Base-by-base conservation (phyloP, 805 yeast species). In the Candida parachauliodes region DNA sequence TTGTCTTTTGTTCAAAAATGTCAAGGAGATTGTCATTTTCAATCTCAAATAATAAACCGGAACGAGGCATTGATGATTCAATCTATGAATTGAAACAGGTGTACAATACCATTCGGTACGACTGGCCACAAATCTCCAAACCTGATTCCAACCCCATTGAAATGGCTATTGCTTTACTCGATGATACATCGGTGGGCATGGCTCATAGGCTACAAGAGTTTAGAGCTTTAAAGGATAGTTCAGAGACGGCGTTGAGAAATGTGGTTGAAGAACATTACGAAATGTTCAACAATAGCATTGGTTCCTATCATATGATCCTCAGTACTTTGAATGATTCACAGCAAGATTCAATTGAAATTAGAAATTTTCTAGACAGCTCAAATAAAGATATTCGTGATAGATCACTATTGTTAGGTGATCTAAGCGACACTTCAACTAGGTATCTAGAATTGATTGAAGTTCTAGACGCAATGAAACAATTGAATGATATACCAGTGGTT, bases 101-200 rank as follows among this genome's bases (percentile, higher is more conserved):
- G 6, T 54, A 57, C 42, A 62, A 62, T 40, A 57, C 59, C n/a
- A 47, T 67, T 20, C 54, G 56, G 35, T 66, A 65, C 43, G 74
- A 68, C 39, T 68, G 74, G 74, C 70, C 71, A 4, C 70, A 65
- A 36, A 40, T 54, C n/a, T 45, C 67, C 9, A 53, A 51, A 15
- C 58, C 53, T 11, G 72, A 77, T 34, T 77, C 51, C 16, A 88
- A 88, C 54, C 95, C 96, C 1, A 70, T 93, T 32, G 96, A 88
- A 49, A 67, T 82, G 36, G 96, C 96, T 0, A 67, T 91, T 27
- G 79, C 89, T 1, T 67, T 93, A 40, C 65, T 88, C 50, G 97
- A 91, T 58, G 82, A 81, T 49, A 79, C 95, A 2, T 84, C 95
- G 0, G 93, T 88, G n/a, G 98, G 98, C 0, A 62, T 86, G 50